Evolutionary conservation across 768 basidiomycete genomes (phyloP), one percentile per base, ranked within the genome.

Genomic region (Amyloporia xantha): DNA sequence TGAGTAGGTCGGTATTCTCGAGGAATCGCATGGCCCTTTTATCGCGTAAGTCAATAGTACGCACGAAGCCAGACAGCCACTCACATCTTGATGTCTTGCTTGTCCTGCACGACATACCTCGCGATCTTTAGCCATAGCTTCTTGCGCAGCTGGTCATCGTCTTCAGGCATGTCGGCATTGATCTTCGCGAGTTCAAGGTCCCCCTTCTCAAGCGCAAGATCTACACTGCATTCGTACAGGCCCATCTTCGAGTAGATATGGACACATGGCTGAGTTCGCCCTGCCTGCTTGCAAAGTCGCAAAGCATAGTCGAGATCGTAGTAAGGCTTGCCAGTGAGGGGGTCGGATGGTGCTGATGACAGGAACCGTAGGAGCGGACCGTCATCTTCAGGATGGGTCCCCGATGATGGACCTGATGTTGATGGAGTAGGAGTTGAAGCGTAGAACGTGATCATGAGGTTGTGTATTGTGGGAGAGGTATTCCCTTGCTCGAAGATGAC

Each of bases 61-160:
- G 15, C 30, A 33, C 30, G 15, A 33, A 15, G 30, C 15, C n/a
- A 13, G 15, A 21, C n/a, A 17, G 40, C 12, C 38, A 78, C 93
- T 56, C 66, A 96, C 96, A 91, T 82, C 73, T 96, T 95, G 66
- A 99, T 95, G 56, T 98, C 96, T 62, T 93, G 86, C 74, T 96
- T 91, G 68, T 97, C 91, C 61, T 95, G 92, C 12, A 99, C 94
- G 37, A 98, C 94, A 67, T 94, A 94, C 54, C 86, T 87, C n/a
- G 96, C 96, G 57, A 98, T 92, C 72, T 97, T 98, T 46, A 99
- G 71, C 96, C 96, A 99, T 45, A 99, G 71, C 66, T 92, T 93
- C 73, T 95, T 98, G 52, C 90, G 71, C 54, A 97, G 62, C 27
- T 79, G 78, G 45, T 80, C 81, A 59, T 98, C 94, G 51, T 92